Conservation (phyloP, 768 basidiomycete genomes). For the Pleurotus eryngii region DNA sequence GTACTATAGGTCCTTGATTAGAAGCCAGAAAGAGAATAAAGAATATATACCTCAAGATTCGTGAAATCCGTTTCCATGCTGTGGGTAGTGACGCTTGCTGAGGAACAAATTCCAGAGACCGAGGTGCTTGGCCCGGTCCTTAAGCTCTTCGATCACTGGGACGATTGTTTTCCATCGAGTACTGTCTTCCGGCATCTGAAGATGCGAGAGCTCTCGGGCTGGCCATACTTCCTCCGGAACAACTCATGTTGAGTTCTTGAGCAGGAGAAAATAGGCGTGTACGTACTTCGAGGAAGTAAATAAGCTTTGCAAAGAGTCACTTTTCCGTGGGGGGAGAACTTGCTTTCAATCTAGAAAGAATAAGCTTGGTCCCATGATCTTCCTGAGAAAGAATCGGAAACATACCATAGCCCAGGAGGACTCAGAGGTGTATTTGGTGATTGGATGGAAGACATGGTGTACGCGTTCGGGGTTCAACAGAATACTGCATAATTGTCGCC, state of each 20-base stretch:
- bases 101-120: slow-evolving; percentile 98
- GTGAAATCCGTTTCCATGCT: slow-evolving; percentile 83
- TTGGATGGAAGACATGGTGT: slow-evolving; percentile 61
- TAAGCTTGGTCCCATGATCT: background rate
- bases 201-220: slow-evolving; percentile 69
- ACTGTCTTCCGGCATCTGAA: slow-evolving; percentile 74
- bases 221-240: slow-evolving; percentile 84
- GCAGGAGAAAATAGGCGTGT: background rate
- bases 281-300: slow-evolving; percentile 78
- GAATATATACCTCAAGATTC: slow-evolving; percentile 75
- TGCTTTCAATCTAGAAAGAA: slow-evolving; percentile 71
- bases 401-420: slow-evolving; percentile 86
- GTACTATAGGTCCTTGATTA: slow-evolving; percentile 49
- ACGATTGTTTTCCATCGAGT: slow-evolving; percentile 84
- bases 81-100: slow-evolving; percentile 90
- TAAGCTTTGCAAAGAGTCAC: slow-evolving; percentile 77
- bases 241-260: background rate
- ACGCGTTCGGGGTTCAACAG: no score
- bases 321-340: slow-evolving; percentile 88
- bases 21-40: no score
- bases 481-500: background rate
- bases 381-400: slow-evolving; percentile 8
- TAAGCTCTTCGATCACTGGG: slow-evolving; percentile 79
- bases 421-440: slow-evolving; percentile 74
- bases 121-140: slow-evolving; percentile 79